Percentiles rank a stretch among this genome's conserved stretches.
Evolutionary conservation across 169 alveolate genomes (phyloP).

Genomic region (Plasmodium inui): DNA sequence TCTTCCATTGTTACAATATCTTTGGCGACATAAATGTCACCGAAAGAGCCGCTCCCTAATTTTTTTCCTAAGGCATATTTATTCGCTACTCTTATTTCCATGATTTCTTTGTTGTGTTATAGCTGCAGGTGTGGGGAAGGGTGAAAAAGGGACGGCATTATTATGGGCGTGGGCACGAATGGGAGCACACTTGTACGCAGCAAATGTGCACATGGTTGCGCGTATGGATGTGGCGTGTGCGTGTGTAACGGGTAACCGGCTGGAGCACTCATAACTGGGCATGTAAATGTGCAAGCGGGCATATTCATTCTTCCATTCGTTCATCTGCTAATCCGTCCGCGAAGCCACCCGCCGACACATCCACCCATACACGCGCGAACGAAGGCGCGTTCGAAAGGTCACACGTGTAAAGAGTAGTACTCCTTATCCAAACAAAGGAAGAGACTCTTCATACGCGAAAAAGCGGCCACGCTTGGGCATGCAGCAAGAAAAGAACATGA

Average conservation of each 20-base stretch:
- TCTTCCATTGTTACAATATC: slow-evolving; percentile 96
- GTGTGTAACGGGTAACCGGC: not conserved
- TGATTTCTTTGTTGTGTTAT: slow-evolving; percentile 71
- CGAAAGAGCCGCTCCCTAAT: slow-evolving; percentile 99
- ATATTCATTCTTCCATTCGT: not conserved
- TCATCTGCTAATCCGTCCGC: not conserved
- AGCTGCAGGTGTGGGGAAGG: not conserved
- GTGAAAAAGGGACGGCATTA: not conserved
- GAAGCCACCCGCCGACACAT: not conserved
- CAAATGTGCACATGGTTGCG: not conserved
- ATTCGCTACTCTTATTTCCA: slow-evolving; percentile 98
- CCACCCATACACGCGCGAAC: not conserved
- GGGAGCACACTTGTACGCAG: not conserved
- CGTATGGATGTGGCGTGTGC: not conserved
- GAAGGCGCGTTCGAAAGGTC: not conserved
- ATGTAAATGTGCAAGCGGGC: not conserved
- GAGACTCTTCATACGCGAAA: not conserved
- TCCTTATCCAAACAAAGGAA: not conserved
- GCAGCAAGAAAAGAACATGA: not conserved
- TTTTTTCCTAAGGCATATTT: slow-evolving; percentile 97
- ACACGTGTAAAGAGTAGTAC: not conserved
- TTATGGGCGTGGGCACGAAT: not conserved
- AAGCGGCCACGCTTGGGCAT: not conserved
- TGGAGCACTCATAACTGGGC: not conserved
- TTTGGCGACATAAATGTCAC: slow-evolving; percentile 96